A percentile compares a stretch with the other conserved stretches of the same genome.
phyloP scores from a whole-genome alignment of 306 rosid species.

The Spatholobus suberectus region DNA sequence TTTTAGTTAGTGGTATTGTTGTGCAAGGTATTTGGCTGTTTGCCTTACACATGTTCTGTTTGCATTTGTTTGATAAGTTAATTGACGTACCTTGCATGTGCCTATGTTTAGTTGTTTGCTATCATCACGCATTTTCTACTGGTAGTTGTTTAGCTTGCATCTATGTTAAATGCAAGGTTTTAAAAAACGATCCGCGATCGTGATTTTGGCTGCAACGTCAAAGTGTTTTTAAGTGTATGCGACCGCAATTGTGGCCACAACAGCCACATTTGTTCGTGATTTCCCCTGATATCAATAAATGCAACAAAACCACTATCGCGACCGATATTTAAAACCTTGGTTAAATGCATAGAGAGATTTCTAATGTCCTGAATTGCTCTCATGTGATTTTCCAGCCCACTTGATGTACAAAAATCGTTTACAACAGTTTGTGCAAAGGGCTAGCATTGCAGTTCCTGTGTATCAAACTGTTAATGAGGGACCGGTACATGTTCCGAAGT shows the following conservation, averaged over 20 bases:
- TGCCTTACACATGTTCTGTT: not conserved
- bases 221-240: too few relatives aligned
- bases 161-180: not conserved
- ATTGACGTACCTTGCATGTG: not conserved
- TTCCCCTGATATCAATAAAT: too few relatives aligned
- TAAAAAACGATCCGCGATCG: too few relatives aligned
- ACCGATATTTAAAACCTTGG: too few relatives aligned
- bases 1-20: not conserved
- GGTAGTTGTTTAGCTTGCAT: not conserved
- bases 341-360: not conserved
- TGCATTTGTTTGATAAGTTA: not conserved
- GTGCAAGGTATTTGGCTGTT: not conserved
- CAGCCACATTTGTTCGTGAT: too few relatives aligned
- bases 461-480: slow-evolving; percentile 59
- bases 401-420: slow-evolving; percentile 42
- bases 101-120: not conserved
- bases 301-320: too few relatives aligned
- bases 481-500: slow-evolving; percentile 21
- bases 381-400: slow-evolving; percentile 21
- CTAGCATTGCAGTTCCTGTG: slow-evolving; percentile 38
- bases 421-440: slow-evolving; percentile 44
- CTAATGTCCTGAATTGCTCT: not conserved
- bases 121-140: not conserved
- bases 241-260: too few relatives aligned
- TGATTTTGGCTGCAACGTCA: too few relatives aligned